Base-by-base conservation (phyloP, 306 rosid genomes). In the Trifolium pratense region DNA sequence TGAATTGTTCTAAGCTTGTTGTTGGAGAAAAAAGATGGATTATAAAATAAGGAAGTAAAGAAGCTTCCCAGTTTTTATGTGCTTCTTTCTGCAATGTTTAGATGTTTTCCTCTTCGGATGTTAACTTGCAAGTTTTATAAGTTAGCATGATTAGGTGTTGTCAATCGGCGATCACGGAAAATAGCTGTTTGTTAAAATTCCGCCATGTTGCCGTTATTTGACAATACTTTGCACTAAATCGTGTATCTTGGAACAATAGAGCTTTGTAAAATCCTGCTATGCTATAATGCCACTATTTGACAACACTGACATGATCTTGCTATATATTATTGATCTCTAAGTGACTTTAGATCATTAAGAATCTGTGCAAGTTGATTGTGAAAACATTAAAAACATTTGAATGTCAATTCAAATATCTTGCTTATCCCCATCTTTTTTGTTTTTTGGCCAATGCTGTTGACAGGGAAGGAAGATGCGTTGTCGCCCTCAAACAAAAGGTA, bases 381-480 rank as follows among this genome's bases (percentile, higher is more conserved):
- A 16, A 29, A 73, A 45, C 3, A 26, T 17, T 9, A 15, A 65
- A 40, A 9, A 48, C 61, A 52, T 36, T 31, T 62, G 36, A 64
- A 37, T 61, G 40, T 49, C 9, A 66, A 58, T 61, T 42, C 16
- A 48, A 63, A 31, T 29, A 56, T 65, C 34, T 45, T 45, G 49
- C 52, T 64, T 46, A 31, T 63, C n/a, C n/a, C n/a, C n/a, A n/a
- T n/a, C n/a, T n/a, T n/a, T n/a, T n/a, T n/a, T n/a, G n/a, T n/a
- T 57, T 48, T 3, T 23, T 42, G 56, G 43, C 57, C n/a, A 68
- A 60, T 71, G 70, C 45, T 11, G 34, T 77, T 78, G 73, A 79
- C 83, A 88, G 87, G 88, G 78, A 61, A 80, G 84, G 79, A 89
- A 88, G 86, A 89, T 89, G 96, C 89, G 78, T 76, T 83, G 87